Evolutionary conservation across 116 monocot species (phyloP).

Genomic region (Zostera marina): DNA sequence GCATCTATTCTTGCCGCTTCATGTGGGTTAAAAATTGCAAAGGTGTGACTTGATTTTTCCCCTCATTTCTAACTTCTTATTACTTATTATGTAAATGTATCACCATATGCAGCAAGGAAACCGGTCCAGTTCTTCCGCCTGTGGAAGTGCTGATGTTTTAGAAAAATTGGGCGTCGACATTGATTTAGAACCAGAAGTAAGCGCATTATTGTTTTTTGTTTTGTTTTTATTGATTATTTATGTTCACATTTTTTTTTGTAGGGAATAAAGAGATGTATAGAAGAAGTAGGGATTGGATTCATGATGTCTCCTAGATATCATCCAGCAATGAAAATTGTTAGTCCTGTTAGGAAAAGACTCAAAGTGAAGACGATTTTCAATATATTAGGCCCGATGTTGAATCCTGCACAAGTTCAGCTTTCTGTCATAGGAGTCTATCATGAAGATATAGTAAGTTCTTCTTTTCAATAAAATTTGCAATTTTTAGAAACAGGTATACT

Average conservation of each 20-base stretch:
- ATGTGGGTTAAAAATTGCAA: conserved; percentile 54
- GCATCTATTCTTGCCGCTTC: conserved; percentile 67
- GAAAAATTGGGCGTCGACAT: conserved; percentile 85
- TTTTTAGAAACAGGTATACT: no score
- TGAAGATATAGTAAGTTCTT: conserved; percentile 69
- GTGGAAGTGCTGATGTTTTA: conserved; percentile 94
- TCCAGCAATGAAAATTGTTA: conserved; percentile 86
- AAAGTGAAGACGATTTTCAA: conserved; percentile 97
- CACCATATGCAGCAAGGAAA: conserved; percentile 63
- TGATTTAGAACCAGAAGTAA: conserved; percentile 62
- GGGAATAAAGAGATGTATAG: conserved; percentile 60
- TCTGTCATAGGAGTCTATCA: conserved; percentile 90
- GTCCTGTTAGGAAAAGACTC: conserved; percentile 76
- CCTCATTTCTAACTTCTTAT: background rate
- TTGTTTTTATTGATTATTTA: background rate
- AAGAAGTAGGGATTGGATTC: conserved; percentile 71
- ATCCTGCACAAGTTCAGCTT: conserved; percentile 71
- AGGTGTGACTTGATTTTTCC: conserved; percentile 44
- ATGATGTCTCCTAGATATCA: conserved; percentile 94
- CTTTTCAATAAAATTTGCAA: background rate
- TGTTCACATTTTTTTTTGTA: conserved; percentile 5
- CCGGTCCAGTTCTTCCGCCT: conserved; percentile 86
- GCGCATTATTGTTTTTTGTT: background rate
- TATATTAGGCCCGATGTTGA: conserved; percentile 91
- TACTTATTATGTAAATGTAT: background rate